Conservation (phyloP, 2,329 filamentous ascomycete species). For the Parascedosporium putredinis region DNA sequence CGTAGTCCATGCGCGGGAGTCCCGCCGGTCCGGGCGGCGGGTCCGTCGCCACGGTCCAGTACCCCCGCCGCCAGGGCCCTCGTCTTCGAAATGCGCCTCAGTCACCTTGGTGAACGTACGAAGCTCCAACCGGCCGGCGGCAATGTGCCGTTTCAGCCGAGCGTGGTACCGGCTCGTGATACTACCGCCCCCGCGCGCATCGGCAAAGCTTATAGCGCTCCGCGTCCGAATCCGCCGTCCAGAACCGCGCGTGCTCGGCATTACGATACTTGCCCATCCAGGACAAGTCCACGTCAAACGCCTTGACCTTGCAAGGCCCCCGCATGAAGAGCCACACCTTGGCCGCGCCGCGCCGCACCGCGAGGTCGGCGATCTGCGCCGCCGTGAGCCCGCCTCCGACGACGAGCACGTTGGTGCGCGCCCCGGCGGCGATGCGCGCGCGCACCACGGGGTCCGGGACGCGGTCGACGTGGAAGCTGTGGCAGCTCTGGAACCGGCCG, state of each 20-base stretch:
- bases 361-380: constrained; percentile 61
- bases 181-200: constrained; percentile 65
- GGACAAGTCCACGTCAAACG: constrained; percentile 64
- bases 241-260: constrained; percentile 65
- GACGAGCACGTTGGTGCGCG: constrained; percentile 54
- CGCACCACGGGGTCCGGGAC: constrained; percentile 45
- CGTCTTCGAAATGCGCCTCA: constrained; percentile 31
- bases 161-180: constrained; percentile 60
- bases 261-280: constrained; percentile 83
- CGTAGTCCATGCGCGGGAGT: constrained; percentile 52
- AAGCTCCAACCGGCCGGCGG: constrained; percentile 40
- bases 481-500: constrained; percentile 35
- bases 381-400: constrained; percentile 69
- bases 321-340: constrained; percentile 65
- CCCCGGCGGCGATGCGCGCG: constrained; percentile 37
- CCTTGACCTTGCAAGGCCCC: constrained; percentile 50
- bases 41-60: constrained; percentile 36
- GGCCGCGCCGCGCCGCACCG: constrained; percentile 51
- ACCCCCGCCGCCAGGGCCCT: constrained; percentile 9
- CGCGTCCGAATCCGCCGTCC: constrained; percentile 61
- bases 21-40: constrained; percentile 39
- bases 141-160: constrained; percentile 50
- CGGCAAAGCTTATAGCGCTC: constrained; percentile 56
- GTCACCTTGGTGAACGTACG: constrained; percentile 46
- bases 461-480: constrained; percentile 52